phyloP scores from a whole-genome alignment of 345 rosid genomes.

The Aquilaria sinensis region DNA sequence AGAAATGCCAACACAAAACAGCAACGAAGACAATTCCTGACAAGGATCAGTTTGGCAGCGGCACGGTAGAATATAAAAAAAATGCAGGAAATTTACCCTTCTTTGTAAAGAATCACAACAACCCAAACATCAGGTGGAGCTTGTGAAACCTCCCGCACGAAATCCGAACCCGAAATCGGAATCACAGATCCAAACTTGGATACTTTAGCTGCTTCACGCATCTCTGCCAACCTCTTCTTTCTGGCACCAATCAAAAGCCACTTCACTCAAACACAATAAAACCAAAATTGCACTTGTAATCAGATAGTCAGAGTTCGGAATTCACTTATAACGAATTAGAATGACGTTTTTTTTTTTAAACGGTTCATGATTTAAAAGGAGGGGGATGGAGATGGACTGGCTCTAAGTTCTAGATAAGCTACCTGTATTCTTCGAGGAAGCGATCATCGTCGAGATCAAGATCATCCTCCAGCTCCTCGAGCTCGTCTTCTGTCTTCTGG shows the following conservation, averaged over 20 bases:
- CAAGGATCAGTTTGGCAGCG: background rate
- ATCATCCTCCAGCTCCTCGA: conserved; percentile 79
- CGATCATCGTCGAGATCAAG: conserved; percentile 66
- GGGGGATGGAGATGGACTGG: background rate
- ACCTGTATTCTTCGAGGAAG: conserved; percentile 93
- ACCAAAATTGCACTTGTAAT: background rate
- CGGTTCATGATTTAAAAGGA: background rate
- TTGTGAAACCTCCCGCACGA: conserved; percentile 84
- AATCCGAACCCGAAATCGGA: conserved; percentile 91
- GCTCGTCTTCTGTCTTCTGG: conserved; percentile 70
- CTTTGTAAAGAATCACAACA: conserved; percentile 86
- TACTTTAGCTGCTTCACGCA: conserved; percentile 61
- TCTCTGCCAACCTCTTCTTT: conserved; percentile 88
- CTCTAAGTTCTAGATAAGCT: too few relatives aligned
- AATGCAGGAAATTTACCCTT: conserved; percentile 45
- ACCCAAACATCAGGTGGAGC: conserved; percentile 96
- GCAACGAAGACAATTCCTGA: background rate
- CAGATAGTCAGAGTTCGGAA: background rate
- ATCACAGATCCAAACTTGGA: conserved; percentile 67
- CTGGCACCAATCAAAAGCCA: conserved; percentile 33
- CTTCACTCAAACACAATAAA: background rate
- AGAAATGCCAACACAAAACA: background rate
- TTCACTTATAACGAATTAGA: background rate
- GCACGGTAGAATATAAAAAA: background rate
- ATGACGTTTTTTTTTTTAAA: background rate